Conservation (phyloP, 225 moss, liverwort and hornwort species). For the Pseudoscleropodium purum region DNA sequence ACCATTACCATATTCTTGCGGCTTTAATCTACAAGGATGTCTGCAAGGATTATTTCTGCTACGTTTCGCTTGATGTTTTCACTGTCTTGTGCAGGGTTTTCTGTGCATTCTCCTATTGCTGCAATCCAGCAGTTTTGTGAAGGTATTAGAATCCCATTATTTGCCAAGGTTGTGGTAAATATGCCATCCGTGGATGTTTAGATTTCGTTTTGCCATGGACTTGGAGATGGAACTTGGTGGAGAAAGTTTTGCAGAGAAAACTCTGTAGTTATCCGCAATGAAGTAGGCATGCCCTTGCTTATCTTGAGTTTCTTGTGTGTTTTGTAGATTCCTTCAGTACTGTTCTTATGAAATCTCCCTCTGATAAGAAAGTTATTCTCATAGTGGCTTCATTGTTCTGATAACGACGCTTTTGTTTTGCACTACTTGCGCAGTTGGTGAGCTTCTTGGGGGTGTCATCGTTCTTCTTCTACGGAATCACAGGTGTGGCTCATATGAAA, state of each 20-base stretch:
- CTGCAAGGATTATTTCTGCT: neutral
- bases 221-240: neutral
- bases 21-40: neutral
- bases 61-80: neutral
- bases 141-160: neutral
- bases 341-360: neutral
- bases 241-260: neutral
- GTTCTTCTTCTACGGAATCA: neutral
- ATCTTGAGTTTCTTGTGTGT: neutral
- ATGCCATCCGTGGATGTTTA: neutral
- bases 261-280: no score
- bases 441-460: neutral
- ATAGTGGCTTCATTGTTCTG: no score
- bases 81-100: neutral
- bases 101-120: neutral
- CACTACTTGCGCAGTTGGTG: neutral
- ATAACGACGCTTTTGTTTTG: neutral
- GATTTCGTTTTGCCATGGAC: neutral
- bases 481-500: neutral
- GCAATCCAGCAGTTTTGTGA: neutral
- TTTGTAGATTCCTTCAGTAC: neutral
- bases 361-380: neutral
- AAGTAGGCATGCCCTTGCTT: neutral
- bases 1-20: neutral
- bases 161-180: neutral